Percentiles rank a stretch among this genome's conserved stretches.
These are phyloP conservation scores for Vaccinium darrowii DNA, from an alignment of 148 eudicot species.

Conservation along the genomic window DNA sequence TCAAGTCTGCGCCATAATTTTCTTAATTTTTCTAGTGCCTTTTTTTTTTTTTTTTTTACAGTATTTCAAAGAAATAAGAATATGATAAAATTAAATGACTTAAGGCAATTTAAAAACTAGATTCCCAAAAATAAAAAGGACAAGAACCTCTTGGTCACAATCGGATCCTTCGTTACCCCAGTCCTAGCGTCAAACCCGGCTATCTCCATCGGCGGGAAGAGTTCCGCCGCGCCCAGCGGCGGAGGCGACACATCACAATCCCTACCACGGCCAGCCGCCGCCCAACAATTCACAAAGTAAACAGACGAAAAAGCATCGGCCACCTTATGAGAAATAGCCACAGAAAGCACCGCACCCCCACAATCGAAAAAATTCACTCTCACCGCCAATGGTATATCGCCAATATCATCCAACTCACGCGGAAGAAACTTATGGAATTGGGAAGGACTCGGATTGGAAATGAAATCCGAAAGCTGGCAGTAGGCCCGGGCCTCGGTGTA, in stretches of 20 bases:
- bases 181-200: background rate
- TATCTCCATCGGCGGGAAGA: conserved; percentile 22
- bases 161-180: conserved; percentile 2
- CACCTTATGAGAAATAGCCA: conserved; percentile 29
- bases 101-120: background rate
- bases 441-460: conserved; percentile 17
- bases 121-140: background rate
- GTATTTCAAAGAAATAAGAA: too few species aligned
- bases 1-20: background rate
- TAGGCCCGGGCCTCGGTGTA: conserved; percentile 29
- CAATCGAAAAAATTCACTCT: conserved; percentile 29
- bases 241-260: background rate
- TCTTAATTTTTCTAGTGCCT: background rate
- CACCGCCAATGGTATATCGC: conserved; percentile 24
- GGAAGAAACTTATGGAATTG: conserved; percentile 37
- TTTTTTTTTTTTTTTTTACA: too few species aligned
- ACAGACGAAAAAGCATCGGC: conserved; percentile 29
- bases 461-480: conserved; percentile 18
- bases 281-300: conserved; percentile 36
- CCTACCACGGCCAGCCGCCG: conserved; percentile 10
- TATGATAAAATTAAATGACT: too few species aligned
- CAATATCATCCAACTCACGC: conserved; percentile 13
- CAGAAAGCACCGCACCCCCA: conserved; percentile 30
- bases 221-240: conserved; percentile 4
- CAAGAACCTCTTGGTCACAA: conserved; percentile 25